Conservation (phyloP, 495 filamentous ascomycete genomes). For the Parmelia sp. region DNA sequence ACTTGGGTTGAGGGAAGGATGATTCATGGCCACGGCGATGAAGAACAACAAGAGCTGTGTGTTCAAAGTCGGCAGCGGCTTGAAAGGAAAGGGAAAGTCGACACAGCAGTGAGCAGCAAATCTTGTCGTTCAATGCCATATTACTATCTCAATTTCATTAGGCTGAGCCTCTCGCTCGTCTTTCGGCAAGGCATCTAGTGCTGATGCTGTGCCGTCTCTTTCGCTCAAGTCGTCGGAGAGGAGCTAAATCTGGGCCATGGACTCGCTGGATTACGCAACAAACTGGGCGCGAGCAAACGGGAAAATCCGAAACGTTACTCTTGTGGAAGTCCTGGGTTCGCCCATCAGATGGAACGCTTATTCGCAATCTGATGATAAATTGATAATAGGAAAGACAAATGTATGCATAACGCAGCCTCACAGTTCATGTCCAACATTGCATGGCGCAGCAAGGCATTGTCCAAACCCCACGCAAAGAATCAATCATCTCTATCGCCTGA, state of each 20-base stretch:
- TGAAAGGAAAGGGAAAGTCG: neutral
- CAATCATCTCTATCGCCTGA: neutral
- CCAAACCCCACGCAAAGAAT: neutral
- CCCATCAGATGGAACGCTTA: no score
- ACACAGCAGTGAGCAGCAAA: neutral
- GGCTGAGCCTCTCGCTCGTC: neutral
- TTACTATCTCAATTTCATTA: no score
- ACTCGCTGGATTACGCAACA: neutral
- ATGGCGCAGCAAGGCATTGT: neutral
- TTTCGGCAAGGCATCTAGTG: neutral
- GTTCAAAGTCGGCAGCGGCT: neutral
- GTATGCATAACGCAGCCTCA: neutral
- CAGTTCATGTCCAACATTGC: neutral
- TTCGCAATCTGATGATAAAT: no score
- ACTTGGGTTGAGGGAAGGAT: constrained; percentile 1
- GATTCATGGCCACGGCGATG: neutral
- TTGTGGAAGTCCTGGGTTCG: no score
- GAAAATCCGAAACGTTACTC: no score
- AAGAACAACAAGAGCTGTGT: neutral
- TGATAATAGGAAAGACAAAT: no score
- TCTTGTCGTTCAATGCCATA: no score
- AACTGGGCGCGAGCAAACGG: no score
- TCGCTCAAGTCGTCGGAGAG: neutral
- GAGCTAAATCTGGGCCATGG: neutral
- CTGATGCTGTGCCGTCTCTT: neutral